Evolutionary conservation across 495 filamentous ascomycete genomes (phyloP).

Genomic region (Glarea lozoyensis): DNA sequence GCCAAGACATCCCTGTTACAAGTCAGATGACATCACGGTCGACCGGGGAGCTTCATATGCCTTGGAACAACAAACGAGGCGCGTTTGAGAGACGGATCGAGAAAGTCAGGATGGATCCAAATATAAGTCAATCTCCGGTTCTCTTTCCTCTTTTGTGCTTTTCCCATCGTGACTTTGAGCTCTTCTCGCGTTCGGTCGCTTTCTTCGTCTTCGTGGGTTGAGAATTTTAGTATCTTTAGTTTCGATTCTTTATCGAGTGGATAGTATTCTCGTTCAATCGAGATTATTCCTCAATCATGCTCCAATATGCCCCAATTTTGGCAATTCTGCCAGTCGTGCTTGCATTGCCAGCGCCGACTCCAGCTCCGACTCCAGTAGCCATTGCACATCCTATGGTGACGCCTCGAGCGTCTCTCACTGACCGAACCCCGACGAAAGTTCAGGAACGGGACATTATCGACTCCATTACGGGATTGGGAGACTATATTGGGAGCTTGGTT

Average conservation of each 20-base stretch:
- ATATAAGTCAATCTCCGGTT: too few relatives aligned
- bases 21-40: too few relatives aligned
- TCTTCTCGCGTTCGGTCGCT: too few relatives aligned
- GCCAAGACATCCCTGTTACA: too few relatives aligned
- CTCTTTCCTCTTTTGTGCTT: too few relatives aligned
- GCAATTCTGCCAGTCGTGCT: conserved; percentile 14
- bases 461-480: conserved; percentile 35
- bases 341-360: conserved; percentile 13
- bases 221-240: too few relatives aligned
- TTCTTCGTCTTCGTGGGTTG: not conserved
- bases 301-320: not conserved
- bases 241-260: too few relatives aligned
- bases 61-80: too few relatives aligned
- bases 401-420: conserved; percentile 29
- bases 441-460: conserved; percentile 23
- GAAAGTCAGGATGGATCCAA: too few relatives aligned
- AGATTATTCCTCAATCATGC: not conserved
- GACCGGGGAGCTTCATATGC: too few relatives aligned
- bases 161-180: too few relatives aligned
- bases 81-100: too few relatives aligned
- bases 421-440: conserved; percentile 22
- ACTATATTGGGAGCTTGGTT: conserved; percentile 36
- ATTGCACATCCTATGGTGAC: conserved; percentile 38
- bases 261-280: not conserved
- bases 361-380: conserved; percentile 10